phyloP scores from a whole-genome alignment of 2,329 filamentous ascomycete genomes.

The Aspergillus aculeatus region DNA sequence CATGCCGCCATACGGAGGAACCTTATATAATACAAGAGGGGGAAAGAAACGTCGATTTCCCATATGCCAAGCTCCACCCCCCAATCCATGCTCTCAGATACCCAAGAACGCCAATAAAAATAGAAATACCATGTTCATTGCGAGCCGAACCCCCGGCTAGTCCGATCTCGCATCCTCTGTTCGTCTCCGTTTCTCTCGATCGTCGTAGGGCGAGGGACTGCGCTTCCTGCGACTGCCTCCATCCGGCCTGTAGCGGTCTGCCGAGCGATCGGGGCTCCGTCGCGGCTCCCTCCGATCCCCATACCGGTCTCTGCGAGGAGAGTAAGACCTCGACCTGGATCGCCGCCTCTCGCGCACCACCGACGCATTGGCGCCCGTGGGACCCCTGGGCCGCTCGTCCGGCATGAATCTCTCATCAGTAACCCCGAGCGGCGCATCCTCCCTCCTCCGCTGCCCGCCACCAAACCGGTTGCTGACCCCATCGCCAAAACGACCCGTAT shows the following conservation, averaged over 20 bases:
- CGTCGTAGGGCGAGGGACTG: conserved; percentile 43
- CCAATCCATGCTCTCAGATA: conserved; percentile 19
- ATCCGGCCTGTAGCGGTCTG: conserved; percentile 50
- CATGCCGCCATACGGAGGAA: neutral
- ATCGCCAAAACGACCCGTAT: conserved; percentile 79
- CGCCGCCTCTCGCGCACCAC: conserved; percentile 39
- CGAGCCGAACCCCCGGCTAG: neutral
- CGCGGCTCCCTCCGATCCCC: conserved; percentile 40
- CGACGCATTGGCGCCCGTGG: conserved; percentile 49
- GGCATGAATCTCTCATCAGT: conserved; percentile 49
- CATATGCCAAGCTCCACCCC: conserved; percentile 16
- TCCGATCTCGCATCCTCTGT: conserved; percentile 29
- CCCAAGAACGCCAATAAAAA: conserved; percentile 21
- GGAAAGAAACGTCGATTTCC: conserved; percentile 14
- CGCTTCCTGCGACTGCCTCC: conserved; percentile 38
- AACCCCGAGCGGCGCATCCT: conserved; percentile 38
- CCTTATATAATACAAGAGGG: conserved; percentile 13
- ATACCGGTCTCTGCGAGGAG: conserved; percentile 45
- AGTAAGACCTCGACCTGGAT: conserved; percentile 49
- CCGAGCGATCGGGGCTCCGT: conserved; percentile 40
- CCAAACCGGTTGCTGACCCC: conserved; percentile 30
- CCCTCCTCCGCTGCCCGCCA: conserved; percentile 18
- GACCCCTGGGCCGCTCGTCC: conserved; percentile 38
- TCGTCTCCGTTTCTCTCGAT: conserved; percentile 44
- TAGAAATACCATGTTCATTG: conserved; percentile 8